Evolutionary conservation across 345 rosid species (phyloP).

Genomic region (Turnera subulata): DNA sequence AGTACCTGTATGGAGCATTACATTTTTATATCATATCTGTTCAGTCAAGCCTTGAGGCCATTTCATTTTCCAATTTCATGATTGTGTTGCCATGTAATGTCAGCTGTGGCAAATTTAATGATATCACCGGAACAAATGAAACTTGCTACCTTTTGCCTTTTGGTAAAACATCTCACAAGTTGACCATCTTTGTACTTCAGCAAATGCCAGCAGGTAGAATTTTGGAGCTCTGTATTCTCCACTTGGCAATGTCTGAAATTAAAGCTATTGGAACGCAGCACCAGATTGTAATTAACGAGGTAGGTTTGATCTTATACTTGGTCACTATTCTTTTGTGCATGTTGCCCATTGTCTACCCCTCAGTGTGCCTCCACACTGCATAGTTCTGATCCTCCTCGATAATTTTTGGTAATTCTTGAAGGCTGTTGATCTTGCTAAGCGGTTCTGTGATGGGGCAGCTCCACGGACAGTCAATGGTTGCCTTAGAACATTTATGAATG

Average conservation of each 20-base stretch:
- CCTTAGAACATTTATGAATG: constrained; percentile 78
- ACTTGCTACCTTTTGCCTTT: background rate
- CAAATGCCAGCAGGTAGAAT: constrained; percentile 82
- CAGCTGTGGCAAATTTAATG: background rate
- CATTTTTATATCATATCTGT: background rate
- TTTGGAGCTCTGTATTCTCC: constrained; percentile 86
- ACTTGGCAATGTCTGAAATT: constrained; percentile 92
- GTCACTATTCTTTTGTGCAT: background rate
- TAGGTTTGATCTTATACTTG: constrained; percentile 5
- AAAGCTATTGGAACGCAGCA: constrained; percentile 75
- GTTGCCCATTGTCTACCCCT: background rate
- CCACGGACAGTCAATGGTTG: constrained; percentile 94
- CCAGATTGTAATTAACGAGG: constrained; percentile 97
- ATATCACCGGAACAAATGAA: background rate
- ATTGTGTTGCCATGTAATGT: background rate
- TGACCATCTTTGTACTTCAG: constrained; percentile 34
- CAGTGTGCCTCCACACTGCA: background rate
- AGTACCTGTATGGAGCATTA: background rate
- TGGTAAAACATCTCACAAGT: constrained; percentile 3
- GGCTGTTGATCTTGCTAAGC: constrained; percentile 96
- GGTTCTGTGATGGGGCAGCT: constrained; percentile 94
- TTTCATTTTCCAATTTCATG: background rate
- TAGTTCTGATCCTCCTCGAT: background rate
- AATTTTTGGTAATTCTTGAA: constrained; percentile 20
- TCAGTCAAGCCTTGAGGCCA: background rate